Conservation (phyloP, 2,329 filamentous ascomycete genomes). For the Emergomyces orientalis region DNA sequence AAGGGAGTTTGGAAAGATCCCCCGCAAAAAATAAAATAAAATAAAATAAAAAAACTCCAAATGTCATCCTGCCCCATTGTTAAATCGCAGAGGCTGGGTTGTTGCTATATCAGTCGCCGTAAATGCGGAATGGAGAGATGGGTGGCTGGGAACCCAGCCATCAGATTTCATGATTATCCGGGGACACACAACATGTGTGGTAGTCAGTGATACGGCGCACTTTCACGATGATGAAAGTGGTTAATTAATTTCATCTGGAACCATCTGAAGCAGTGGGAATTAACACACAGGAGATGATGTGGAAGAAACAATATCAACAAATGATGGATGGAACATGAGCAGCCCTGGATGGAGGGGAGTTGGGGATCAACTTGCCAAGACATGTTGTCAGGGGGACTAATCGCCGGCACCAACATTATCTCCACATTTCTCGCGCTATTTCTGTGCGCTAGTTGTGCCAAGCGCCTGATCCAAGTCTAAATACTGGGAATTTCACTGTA, state of each 20-base stretch:
- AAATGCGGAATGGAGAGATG: not conserved
- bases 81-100: constrained; percentile 9
- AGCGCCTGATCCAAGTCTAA: not conserved
- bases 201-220: not conserved
- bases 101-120: not conserved
- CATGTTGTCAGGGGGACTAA: not conserved
- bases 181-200: not conserved
- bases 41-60: too few relatives aligned
- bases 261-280: not conserved
- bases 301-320: not conserved
- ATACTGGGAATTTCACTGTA: too few relatives aligned
- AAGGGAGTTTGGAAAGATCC: not conserved
- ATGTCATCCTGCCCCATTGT: not conserved
- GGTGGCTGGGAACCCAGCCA: constrained; percentile 14
- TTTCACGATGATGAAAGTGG: not conserved
- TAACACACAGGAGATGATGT: not conserved
- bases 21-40: not conserved
- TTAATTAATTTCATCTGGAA: not conserved
- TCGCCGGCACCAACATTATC: too few relatives aligned
- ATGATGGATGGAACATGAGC: not conserved
- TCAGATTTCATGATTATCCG: not conserved
- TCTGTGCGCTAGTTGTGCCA: not conserved
- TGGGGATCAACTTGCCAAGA: not conserved
- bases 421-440: too few relatives aligned
- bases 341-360: too few relatives aligned